Conservation (phyloP, 2,329 filamentous ascomycete species). For the Aspergillus sp. region DNA sequence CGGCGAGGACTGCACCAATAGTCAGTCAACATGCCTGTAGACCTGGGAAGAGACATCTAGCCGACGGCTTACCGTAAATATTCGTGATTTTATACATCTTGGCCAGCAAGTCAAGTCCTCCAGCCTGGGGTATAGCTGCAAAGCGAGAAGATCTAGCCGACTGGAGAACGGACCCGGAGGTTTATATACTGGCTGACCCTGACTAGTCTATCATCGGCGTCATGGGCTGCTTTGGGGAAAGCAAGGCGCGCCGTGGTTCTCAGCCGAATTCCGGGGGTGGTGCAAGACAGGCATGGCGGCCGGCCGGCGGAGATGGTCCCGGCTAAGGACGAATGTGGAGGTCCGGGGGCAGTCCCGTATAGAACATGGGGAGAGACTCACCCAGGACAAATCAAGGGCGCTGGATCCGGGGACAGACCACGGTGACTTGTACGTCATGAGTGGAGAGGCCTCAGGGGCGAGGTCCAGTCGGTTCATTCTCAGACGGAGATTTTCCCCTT, state of each 20-base stretch:
- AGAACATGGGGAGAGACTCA: constrained; percentile 2
- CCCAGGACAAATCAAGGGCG: constrained; percentile 12
- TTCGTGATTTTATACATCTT: constrained; percentile 21
- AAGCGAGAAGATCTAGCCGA: not conserved
- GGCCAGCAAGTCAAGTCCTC: constrained; percentile 1
- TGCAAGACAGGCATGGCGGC: constrained; percentile 10
- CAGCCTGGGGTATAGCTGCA: not conserved
- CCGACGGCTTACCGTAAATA: constrained; percentile 15
- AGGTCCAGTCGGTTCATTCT: constrained; percentile 17
- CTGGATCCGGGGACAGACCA: constrained; percentile 1
- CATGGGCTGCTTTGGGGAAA: not conserved
- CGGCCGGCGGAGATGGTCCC: no score
- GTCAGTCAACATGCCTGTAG: not conserved
- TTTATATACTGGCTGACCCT: constrained; percentile 4
- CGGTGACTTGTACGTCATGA: constrained; percentile 4
- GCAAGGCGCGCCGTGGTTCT: not conserved
- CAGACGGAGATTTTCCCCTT: constrained; percentile 12
- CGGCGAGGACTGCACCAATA: constrained; percentile 44
- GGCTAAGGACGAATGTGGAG: constrained; percentile 11
- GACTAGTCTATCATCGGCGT: not conserved
- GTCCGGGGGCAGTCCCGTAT: constrained; percentile 11
- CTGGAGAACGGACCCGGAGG: not conserved
- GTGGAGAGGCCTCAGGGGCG: constrained; percentile 6
- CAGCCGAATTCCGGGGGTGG: constrained; percentile 5
- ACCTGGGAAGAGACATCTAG: no score